Evolutionary conservation across 805 yeast genomes (phyloP).

Genomic region (Hemisphaericaspora nanyangensis): DNA sequence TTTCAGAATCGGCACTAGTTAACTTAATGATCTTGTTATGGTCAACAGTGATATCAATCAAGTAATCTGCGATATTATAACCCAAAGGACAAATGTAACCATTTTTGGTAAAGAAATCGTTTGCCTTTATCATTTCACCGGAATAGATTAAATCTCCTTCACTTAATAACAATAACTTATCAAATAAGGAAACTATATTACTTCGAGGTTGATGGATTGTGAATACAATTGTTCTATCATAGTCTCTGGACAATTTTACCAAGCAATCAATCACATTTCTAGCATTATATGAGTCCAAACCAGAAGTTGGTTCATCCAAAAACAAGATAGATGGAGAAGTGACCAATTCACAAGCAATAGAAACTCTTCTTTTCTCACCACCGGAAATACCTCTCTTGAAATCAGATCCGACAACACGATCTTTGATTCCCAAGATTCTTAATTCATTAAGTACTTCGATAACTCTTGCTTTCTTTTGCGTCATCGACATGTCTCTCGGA

Average conservation of each 20-base stretch:
- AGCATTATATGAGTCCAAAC: conserved; percentile 92
- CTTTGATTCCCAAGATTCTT: conserved; percentile 78
- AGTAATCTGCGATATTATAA: conserved; percentile 88
- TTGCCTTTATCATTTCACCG: conserved; percentile 74
- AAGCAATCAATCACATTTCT: conserved; percentile 84
- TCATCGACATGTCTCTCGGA: conserved; percentile 73
- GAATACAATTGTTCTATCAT: conserved; percentile 82
- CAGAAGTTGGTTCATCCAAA: conserved; percentile 91
- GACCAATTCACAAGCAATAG: conserved; percentile 76
- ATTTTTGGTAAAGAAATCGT: conserved; percentile 66
- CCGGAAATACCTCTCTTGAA: conserved; percentile 78
- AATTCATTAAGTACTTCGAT: conserved; percentile 81
- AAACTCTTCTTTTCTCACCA: conserved; percentile 73
- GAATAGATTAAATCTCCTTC: conserved; percentile 85
- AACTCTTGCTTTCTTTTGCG: conserved; percentile 74
- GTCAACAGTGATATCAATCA: conserved; percentile 86
- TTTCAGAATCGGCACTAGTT: conserved; percentile 11
- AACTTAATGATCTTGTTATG: conserved; percentile 33
- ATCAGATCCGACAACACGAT: conserved; percentile 83
- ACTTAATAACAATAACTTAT: conserved; percentile 72
- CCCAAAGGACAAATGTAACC: conserved; percentile 87
- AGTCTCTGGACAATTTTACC: conserved; percentile 72
- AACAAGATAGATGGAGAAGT: conserved; percentile 70
- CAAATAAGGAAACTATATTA: conserved; percentile 89
- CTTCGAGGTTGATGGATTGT: conserved; percentile 98